These are phyloP conservation scores for Areca catechu DNA, from an alignment of 176 grass and related monocot species.

Conservation along the genomic window DNA sequence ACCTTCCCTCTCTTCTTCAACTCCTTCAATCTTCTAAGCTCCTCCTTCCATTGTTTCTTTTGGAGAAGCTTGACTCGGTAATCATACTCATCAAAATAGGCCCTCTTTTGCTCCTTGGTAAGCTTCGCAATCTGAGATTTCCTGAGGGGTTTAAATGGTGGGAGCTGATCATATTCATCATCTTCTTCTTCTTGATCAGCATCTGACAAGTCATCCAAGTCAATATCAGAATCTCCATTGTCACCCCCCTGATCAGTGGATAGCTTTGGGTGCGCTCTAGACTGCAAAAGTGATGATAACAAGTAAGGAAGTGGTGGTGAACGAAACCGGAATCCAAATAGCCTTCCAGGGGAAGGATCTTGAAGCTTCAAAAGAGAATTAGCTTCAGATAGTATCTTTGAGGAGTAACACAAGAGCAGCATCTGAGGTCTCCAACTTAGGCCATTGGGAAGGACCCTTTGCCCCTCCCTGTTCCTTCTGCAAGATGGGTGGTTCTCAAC, in stretches of 20 bases:
- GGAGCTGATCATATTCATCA: constrained; percentile 67
- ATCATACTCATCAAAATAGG: constrained; percentile 83
- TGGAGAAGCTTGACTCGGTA: constrained; percentile 80
- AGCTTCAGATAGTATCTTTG: constrained; percentile 64
- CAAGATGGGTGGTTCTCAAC: constrained; percentile 90
- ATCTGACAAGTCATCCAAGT: constrained; percentile 43
- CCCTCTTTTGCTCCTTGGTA: constrained; percentile 61
- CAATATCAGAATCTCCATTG: constrained; percentile 33
- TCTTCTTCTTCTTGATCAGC: constrained; percentile 42
- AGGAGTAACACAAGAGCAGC: constrained; percentile 70
- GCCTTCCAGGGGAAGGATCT: constrained; percentile 29
- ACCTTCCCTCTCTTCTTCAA: constrained; percentile 30
- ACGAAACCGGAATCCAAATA: constrained; percentile 36
- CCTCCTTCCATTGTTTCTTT: constrained; percentile 73
- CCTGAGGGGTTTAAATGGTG: constrained; percentile 71
- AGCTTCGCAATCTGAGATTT: constrained; percentile 81
- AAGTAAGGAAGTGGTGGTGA: constrained; percentile 59
- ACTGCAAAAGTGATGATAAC: constrained; percentile 66
- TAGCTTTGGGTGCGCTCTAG: constrained; percentile 55
- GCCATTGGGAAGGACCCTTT: constrained; percentile 79
- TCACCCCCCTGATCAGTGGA: constrained; percentile 29
- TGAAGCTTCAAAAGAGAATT: constrained; percentile 40
- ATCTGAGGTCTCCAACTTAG: constrained; percentile 66
- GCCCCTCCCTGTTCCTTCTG: constrained; percentile 52
- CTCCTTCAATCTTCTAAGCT: constrained; percentile 47